Base-by-base conservation (phyloP, 2,329 filamentous ascomycete species). In the Davidsoniella eucalypti region DNA sequence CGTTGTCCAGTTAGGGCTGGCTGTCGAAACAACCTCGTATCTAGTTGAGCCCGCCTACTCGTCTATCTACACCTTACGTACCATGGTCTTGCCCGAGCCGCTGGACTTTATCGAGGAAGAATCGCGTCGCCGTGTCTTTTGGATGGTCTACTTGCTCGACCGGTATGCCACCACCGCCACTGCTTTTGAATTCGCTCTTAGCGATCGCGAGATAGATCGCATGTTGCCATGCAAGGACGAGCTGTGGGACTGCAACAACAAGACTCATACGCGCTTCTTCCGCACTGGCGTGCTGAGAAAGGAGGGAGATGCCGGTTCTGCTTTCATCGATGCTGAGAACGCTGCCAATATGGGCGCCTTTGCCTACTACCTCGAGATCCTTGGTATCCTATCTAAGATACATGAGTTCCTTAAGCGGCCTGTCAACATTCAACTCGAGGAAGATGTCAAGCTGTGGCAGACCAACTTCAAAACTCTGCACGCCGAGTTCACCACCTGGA, bases 131-230 rank as follows among this genome's bases (percentile, higher is more conserved):
- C 73, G 88, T 23, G 69, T 94, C 1, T 94, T 95, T 63, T 95
- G 88, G 88, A 90, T 93, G 80, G 80, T 94, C 9, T 95, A 94
- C 60, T 67, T 94, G 10, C 71, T 95, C 5, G 88, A 95, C 61
- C 75, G 88, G 46, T 94, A 94, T 60, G 87, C 87, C 1, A 94
- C 87, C 0, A 81, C 94, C 51, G 82, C 87, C 0, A 94, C 88
- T 0, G 87, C 88, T 0, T 94, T 94, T 57, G 87, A 94, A 57
- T 94, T 94, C 61, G 85, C 86, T 0, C 67, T 95, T 16, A 82
- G 90, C 56, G 87, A 94, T 59, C 85, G 82, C 60, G 87, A 94
- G 59, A 90, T 94, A 42, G 87, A 94, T 60, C 77, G 88, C 21
- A 84, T 78, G 46, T 67, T 95, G 6, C 88, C 88, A 1, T 95